These are phyloP conservation scores for Starmerella stellata DNA, from an alignment of 805 yeast species.

Conservation along the genomic window DNA sequence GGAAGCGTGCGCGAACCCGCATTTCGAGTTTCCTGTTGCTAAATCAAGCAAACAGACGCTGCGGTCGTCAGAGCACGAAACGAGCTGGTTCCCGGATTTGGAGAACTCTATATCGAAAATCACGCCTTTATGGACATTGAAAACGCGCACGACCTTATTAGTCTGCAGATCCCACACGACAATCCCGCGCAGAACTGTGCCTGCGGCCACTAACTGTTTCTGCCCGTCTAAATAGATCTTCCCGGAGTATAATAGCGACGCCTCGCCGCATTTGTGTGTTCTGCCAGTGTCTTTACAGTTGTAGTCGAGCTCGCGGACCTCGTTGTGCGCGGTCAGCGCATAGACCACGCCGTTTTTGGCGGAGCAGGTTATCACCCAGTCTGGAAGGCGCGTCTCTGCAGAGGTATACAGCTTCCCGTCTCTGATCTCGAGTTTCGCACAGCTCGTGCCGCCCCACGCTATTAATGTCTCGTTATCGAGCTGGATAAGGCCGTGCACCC, in stretches of 20 bases:
- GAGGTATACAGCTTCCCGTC: slow-evolving; percentile 25
- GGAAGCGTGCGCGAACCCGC: slow-evolving; percentile 95
- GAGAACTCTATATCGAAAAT: slow-evolving; percentile 65
- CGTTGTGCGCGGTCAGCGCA: slow-evolving; percentile 66
- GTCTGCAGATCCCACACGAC: slow-evolving; percentile 44
- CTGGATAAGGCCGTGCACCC: neutral
- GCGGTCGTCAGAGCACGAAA: slow-evolving; percentile 87
- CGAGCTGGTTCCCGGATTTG: slow-evolving; percentile 34
- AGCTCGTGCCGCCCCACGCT: slow-evolving; percentile 5
- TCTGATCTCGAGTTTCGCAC: slow-evolving; percentile 27
- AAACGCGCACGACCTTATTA: slow-evolving; percentile 30
- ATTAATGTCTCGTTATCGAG: neutral
- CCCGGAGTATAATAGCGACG: slow-evolving; percentile 78
- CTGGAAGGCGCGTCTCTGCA: slow-evolving; percentile 31
- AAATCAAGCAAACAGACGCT: slow-evolving; percentile 64
- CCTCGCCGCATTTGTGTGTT: slow-evolving; percentile 43
- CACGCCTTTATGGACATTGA: slow-evolving; percentile 76
- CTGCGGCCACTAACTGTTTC: slow-evolving; percentile 52
- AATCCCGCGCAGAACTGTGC: slow-evolving; percentile 84
- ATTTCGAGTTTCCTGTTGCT: slow-evolving; percentile 39
- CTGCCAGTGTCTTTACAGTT: too few species aligned
- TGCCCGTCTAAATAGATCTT: slow-evolving; percentile 33
- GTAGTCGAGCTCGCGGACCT: slow-evolving; percentile 30
- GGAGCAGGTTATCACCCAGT: slow-evolving; percentile 64
- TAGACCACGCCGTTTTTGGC: slow-evolving; percentile 25